phyloP scores from a whole-genome alignment of 257 asterid species.

The Solanum ahanhuiri region DNA sequence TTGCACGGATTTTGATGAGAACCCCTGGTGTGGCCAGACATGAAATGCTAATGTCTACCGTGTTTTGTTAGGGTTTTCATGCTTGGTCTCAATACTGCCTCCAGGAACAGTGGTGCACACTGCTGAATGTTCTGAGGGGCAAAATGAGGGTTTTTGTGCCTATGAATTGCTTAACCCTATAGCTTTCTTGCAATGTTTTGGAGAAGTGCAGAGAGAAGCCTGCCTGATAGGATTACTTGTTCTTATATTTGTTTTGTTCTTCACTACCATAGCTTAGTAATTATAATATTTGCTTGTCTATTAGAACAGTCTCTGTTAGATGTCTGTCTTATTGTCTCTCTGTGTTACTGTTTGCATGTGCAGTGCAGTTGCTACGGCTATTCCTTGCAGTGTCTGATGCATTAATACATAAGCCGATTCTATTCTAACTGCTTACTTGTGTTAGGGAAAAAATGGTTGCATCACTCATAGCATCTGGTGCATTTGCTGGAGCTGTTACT shows the following conservation, averaged over 20 bases:
- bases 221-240: background rate
- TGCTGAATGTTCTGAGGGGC: background rate
- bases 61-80: background rate
- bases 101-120: background rate
- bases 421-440: slow-evolving; percentile 5
- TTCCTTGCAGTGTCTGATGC: background rate
- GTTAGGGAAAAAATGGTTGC: slow-evolving; percentile 96
- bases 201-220: background rate
- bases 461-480: slow-evolving; percentile 86
- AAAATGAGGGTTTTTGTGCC: background rate
- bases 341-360: background rate
- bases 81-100: background rate
- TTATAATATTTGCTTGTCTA: background rate
- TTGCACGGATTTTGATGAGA: background rate
- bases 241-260: background rate
- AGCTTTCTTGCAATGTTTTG: background rate
- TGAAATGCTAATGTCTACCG: background rate
- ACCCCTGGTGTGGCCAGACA: background rate
- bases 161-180: background rate
- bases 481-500: slow-evolving; percentile 86
- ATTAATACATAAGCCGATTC: background rate
- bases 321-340: background rate
- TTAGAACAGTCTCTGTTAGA: background rate
- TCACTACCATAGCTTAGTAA: background rate
- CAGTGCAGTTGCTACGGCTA: background rate